A percentile compares a stretch with the other conserved stretches of the same genome.
phyloP scores from a whole-genome alignment of 1,284 basidiomycete genomes.

The Marasmius oreades region DNA sequence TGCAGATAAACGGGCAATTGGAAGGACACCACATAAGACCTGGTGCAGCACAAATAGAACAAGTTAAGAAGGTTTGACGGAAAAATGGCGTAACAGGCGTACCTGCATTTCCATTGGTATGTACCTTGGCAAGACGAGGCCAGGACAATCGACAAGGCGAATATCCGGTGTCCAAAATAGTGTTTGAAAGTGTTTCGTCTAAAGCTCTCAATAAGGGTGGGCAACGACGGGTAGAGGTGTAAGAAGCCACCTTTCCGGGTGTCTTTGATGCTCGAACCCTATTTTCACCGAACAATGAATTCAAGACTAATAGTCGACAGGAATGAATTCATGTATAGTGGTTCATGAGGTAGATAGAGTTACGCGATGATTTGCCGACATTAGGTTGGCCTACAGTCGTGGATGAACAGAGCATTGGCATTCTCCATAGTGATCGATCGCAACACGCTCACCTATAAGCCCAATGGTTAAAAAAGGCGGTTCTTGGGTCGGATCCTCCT shows the following conservation, averaged over 20 bases:
- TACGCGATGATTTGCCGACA: slow-evolving; percentile 82
- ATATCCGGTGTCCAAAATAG: slow-evolving; percentile 82
- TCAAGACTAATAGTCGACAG: slow-evolving; percentile 47
- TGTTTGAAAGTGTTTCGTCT: slow-evolving; percentile 95
- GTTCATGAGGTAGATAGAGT: neutral
- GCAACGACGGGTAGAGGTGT: neutral
- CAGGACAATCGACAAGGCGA: slow-evolving; percentile 83
- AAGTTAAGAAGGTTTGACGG: slow-evolving; percentile 15
- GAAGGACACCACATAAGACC: slow-evolving; percentile 79
- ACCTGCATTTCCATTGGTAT: slow-evolving; percentile 81
- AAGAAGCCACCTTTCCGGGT: slow-evolving; percentile 72
- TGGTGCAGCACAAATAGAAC: slow-evolving; percentile 25
- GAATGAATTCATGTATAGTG: neutral
- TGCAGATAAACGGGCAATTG: slow-evolving; percentile 84
- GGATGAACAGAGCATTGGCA: neutral
- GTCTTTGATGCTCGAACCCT: slow-evolving; percentile 86
- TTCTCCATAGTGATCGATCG: too few species aligned
- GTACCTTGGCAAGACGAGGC: slow-evolving; percentile 78
- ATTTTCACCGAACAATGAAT: slow-evolving; percentile 82
- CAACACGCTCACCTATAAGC: slow-evolving; percentile 60
- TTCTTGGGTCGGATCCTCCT: slow-evolving; percentile 34
- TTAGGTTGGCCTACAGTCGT: slow-evolving; percentile 76
- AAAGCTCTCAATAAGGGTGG: neutral
- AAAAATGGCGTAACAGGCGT: slow-evolving; percentile 8
- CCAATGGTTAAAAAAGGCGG: slow-evolving; percentile 76